phyloP scores from a whole-genome alignment of 83 land plant genomes.

The Isoetes engelmannii region DNA sequence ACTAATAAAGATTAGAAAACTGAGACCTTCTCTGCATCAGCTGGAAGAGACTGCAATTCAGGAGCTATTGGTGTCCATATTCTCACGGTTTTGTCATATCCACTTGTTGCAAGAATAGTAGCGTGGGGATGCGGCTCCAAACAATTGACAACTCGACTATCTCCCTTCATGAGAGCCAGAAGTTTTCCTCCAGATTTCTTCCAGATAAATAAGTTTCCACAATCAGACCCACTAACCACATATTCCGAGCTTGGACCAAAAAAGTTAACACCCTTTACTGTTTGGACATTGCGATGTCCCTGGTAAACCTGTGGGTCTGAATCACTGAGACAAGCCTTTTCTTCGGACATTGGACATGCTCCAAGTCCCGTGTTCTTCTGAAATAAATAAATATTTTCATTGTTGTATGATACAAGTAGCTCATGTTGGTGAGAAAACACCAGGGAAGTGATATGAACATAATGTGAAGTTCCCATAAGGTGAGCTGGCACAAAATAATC shows the following conservation, averaged over 20 bases:
- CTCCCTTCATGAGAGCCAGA: constrained; percentile 70
- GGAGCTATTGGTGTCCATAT: constrained; percentile 76
- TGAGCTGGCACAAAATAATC: constrained; percentile 68
- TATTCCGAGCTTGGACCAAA: constrained; percentile 85
- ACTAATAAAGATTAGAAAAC: not conserved
- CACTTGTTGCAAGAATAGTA: constrained; percentile 84
- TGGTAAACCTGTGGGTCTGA: constrained; percentile 49
- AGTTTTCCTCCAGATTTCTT: constrained; percentile 74
- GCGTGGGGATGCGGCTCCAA: constrained; percentile 76
- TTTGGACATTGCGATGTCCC: constrained; percentile 71
- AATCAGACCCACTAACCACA: constrained; percentile 86
- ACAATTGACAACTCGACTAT: constrained; percentile 76
- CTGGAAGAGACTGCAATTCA: constrained; percentile 44
- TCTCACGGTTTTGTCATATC: constrained; percentile 70
- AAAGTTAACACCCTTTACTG: constrained; percentile 89
- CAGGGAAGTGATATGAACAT: constrained; percentile 1
- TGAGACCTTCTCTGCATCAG: constrained; percentile 50
- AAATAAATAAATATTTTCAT: constrained; percentile 1
- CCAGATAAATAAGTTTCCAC: constrained; percentile 92
- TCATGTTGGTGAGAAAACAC: not conserved
- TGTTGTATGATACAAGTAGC: constrained; percentile 5
- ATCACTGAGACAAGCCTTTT: not conserved
- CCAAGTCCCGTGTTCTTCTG: not conserved
- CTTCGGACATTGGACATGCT: not conserved
- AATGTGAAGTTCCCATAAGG: constrained; percentile 39